Percentiles rank a stretch among this genome's conserved stretches.
These are phyloP conservation scores for Zopfochytrium polystomum DNA, from an alignment of 371 early-diverging fungal genomes.

Conservation along the genomic window DNA sequence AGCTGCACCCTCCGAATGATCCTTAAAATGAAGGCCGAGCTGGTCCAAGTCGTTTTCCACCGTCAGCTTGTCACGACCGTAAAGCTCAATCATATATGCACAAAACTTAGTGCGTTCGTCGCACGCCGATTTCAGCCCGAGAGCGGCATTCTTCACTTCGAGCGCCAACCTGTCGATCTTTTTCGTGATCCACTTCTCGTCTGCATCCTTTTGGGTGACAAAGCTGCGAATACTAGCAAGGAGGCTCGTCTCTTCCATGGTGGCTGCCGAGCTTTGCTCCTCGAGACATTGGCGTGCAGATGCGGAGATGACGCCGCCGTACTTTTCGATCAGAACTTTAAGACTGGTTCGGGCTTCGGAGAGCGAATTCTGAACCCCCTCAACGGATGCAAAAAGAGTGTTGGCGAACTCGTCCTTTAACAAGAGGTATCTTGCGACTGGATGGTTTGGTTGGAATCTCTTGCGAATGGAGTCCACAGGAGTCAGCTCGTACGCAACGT, in stretches of 20 bases:
- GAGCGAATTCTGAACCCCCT: not conserved
- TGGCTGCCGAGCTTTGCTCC: not conserved
- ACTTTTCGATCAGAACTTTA: not conserved
- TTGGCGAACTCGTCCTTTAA: not conserved
- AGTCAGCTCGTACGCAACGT: slow-evolving; percentile 5
- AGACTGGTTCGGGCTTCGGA: not conserved
- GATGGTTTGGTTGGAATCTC: not conserved
- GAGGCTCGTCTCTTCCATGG: not conserved
- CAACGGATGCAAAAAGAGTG: not conserved
- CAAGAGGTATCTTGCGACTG: not conserved
- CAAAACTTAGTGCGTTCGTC: not conserved
- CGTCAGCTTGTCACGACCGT: not conserved
- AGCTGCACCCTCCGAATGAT: not conserved
- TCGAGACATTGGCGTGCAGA: not conserved
- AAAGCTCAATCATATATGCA: not conserved
- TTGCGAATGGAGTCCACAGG: not conserved
- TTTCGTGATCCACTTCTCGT: no score
- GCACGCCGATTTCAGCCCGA: not conserved
- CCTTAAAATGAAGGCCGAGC: not conserved
- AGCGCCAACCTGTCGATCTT: not conserved
- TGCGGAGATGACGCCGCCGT: not conserved
- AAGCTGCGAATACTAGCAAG: not conserved
- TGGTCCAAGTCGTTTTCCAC: not conserved
- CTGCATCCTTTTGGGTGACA: no score
- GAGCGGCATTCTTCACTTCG: not conserved